Evolutionary conservation across 805 yeast genomes (phyloP).

Genomic region (Myxozyma geophila): DNA sequence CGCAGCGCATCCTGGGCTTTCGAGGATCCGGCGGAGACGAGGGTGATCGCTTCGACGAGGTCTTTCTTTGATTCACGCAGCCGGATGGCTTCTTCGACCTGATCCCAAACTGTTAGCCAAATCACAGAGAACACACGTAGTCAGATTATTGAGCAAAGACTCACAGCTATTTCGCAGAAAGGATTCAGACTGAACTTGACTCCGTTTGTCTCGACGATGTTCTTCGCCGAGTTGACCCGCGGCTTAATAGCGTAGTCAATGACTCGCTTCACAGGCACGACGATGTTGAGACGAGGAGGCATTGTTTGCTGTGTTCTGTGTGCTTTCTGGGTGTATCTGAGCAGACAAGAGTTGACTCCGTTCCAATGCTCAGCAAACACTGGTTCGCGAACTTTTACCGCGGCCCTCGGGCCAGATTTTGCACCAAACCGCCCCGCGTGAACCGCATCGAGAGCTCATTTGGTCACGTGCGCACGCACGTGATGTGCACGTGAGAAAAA

Average conservation of each 20-base stretch:
- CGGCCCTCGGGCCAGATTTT: constrained; percentile 1
- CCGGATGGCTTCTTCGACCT: constrained; percentile 84
- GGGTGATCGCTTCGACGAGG: constrained; percentile 80
- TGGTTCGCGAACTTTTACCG: neutral
- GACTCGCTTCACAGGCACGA: constrained; percentile 94
- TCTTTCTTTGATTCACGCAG: constrained; percentile 67
- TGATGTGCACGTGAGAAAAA: neutral
- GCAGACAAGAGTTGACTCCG: no score
- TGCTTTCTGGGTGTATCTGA: neutral
- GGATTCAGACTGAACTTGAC: constrained; percentile 94
- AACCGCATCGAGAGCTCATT: neutral
- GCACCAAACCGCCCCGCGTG: neutral
- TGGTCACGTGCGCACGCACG: neutral
- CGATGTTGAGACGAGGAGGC: constrained; percentile 50
- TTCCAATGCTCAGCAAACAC: neutral
- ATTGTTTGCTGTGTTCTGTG: neutral
- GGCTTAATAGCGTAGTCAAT: constrained; percentile 94
- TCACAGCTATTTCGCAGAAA: constrained; percentile 89
- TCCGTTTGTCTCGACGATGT: constrained; percentile 86
- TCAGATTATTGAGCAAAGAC: constrained; percentile 8
- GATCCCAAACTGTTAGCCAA: neutral
- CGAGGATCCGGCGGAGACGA: constrained; percentile 85
- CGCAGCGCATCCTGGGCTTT: constrained; percentile 88
- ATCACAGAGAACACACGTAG: neutral
- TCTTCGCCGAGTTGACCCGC: constrained; percentile 80